Evolutionary conservation across 140 eudicot genomes (phyloP).

Genomic region (Bidens hawaiensis): DNA sequence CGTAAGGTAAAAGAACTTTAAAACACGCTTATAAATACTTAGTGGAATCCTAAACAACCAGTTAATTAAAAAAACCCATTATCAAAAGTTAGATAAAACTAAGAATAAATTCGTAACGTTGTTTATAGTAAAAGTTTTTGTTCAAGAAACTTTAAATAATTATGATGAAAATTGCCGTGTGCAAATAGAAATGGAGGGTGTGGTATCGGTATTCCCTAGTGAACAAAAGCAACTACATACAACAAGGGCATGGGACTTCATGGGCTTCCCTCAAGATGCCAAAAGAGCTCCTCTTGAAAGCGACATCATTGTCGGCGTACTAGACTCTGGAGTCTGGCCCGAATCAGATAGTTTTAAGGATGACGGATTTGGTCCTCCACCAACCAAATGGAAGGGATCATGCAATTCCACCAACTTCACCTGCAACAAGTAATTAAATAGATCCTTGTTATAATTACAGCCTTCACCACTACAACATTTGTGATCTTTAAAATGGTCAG

Average conservation of each 20-base stretch:
- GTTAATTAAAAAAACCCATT: too few species aligned
- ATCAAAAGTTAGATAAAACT: neutral
- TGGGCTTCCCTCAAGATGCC: slow-evolving; percentile 41
- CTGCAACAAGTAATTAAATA: slow-evolving; percentile 46
- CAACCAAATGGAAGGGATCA: slow-evolving; percentile 52
- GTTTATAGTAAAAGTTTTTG: too few species aligned
- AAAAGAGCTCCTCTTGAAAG: slow-evolving; percentile 36
- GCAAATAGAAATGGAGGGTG: slow-evolving; percentile 37
- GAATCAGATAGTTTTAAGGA: slow-evolving; percentile 46
- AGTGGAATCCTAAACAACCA: too few species aligned
- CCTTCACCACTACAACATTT: too few species aligned
- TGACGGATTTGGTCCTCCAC: slow-evolving; percentile 44
- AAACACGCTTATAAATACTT: too few species aligned
- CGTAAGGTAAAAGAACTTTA: too few species aligned
- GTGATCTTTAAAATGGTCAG: too few species aligned
- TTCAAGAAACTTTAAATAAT: too few species aligned
- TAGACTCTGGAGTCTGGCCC: slow-evolving; percentile 54
- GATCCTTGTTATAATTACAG: too few species aligned
- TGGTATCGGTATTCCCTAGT: slow-evolving; percentile 42
- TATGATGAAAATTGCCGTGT: neutral
- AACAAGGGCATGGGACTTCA: slow-evolving; percentile 56
- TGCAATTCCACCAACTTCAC: slow-evolving; percentile 43
- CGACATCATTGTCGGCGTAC: slow-evolving; percentile 42
- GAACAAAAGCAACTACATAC: slow-evolving; percentile 30
- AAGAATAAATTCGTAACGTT: too few species aligned